Percentiles rank a stretch among this genome's conserved stretches.
Evolutionary conservation across 371 early-diverging fungal species (phyloP).

Genomic region (Syncephalis fuscata): DNA sequence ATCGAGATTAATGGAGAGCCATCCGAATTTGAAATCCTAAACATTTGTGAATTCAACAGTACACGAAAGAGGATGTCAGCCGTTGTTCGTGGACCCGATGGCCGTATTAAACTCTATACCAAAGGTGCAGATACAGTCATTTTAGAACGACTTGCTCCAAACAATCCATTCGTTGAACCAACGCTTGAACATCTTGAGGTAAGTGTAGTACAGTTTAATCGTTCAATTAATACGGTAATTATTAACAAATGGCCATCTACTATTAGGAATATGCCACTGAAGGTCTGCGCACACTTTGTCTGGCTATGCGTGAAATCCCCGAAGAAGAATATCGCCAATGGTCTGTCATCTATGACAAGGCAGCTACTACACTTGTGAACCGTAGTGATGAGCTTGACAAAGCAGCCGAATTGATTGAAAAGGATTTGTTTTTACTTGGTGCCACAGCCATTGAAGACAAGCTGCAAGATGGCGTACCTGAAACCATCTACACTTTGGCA

Average conservation of each 20-base stretch:
- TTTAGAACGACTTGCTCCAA: conserved; percentile 60
- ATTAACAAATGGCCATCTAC: neutral
- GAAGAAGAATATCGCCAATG: conserved; percentile 78
- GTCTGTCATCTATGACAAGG: conserved; percentile 68
- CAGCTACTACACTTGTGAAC: conserved; percentile 76
- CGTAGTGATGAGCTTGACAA: conserved; percentile 74
- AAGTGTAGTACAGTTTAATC: conserved; percentile 2
- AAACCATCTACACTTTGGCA: conserved; percentile 89
- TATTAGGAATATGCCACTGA: conserved; percentile 66
- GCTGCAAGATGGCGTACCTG: conserved; percentile 95
- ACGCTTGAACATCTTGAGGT: conserved; percentile 59
- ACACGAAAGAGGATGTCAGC: conserved; percentile 96
- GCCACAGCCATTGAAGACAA: conserved; percentile 98
- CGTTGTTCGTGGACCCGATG: conserved; percentile 79
- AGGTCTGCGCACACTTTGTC: conserved; percentile 86
- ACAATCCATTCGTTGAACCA: conserved; percentile 60
- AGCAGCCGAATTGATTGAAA: conserved; percentile 90
- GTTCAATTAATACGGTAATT: neutral
- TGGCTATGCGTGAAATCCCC: conserved; percentile 81
- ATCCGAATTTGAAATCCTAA: conserved; percentile 70
- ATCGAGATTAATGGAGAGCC: conserved; percentile 42
- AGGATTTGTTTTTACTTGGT: conserved; percentile 79
- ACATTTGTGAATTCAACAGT: conserved; percentile 93
- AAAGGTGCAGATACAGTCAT: conserved; percentile 99
- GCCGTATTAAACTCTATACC: conserved; percentile 78